Evolutionary conservation across 2,329 filamentous ascomycete species (phyloP).

Genomic region (Cytospora leucostoma): DNA sequence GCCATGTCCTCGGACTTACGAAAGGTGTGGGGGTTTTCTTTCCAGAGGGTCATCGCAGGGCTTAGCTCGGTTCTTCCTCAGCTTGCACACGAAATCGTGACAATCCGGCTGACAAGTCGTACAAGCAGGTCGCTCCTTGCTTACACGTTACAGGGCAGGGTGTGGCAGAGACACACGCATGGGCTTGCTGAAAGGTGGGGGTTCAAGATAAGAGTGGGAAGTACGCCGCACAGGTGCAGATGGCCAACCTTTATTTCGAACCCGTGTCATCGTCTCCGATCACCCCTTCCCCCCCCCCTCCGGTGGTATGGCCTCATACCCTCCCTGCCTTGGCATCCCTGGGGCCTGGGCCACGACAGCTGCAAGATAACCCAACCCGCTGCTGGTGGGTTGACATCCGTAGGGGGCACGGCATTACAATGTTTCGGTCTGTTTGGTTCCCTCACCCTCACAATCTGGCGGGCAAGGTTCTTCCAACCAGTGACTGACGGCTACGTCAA

Average conservation of each 20-base stretch:
- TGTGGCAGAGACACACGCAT: not conserved
- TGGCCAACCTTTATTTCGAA: not conserved
- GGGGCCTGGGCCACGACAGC: not conserved
- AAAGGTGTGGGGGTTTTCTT: not conserved
- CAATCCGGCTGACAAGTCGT: slow-evolving; percentile 1
- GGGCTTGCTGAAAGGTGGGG: slow-evolving; percentile 18
- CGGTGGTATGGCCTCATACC: not conserved
- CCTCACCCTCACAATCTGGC: not conserved
- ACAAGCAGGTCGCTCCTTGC: not conserved
- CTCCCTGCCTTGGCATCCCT: not conserved
- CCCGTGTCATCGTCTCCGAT: not conserved
- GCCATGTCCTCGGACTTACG: not conserved
- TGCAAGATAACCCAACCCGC: not conserved
- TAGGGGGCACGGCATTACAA: no score
- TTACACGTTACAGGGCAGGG: not conserved
- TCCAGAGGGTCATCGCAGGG: slow-evolving; percentile 7
- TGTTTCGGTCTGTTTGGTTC: not conserved
- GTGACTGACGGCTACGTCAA: not conserved
- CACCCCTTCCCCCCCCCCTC: not conserved
- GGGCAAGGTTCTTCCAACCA: not conserved
- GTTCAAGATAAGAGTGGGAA: slow-evolving; percentile 21
- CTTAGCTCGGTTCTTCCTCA: slow-evolving; percentile 3
- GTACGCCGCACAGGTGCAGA: not conserved
- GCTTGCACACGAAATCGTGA: not conserved
- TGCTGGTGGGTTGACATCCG: not conserved